Conservation (phyloP, 2,329 filamentous ascomycete species). For the Colletotrichum scovillei region DNA sequence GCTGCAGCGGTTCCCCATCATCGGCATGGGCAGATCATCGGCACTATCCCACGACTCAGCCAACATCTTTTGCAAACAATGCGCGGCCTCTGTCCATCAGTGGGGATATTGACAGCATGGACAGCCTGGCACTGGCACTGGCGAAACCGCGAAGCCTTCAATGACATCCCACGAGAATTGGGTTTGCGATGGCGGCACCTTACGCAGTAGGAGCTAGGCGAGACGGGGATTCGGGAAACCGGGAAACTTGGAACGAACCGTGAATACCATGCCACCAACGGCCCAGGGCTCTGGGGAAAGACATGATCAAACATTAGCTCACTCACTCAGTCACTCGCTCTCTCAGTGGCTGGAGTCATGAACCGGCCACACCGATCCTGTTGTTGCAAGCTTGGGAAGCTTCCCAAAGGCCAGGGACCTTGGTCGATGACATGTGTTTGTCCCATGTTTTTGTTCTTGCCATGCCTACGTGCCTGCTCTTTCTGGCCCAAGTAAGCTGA, state of each 20-base stretch:
- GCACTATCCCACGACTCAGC: background rate
- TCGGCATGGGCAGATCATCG: background rate
- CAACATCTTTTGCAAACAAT: background rate
- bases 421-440: slow-evolving; percentile 33
- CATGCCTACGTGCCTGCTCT: too few species aligned
- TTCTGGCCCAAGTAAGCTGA: too few species aligned
- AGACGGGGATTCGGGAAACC: slow-evolving; percentile 3
- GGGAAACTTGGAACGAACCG: slow-evolving; percentile 29
- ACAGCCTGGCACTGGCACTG: background rate
- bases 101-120: background rate
- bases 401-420: slow-evolving; percentile 9
- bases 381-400: background rate
- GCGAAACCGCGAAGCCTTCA: background rate
- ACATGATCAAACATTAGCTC: background rate
- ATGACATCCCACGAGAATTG: background rate
- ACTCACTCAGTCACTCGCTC: background rate
- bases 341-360: background rate
- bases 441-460: slow-evolving; percentile 1
- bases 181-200: background rate
- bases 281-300: background rate
- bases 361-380: slow-evolving; percentile 12
- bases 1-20: background rate
- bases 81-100: slow-evolving; percentile 3
- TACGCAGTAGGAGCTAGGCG: too few species aligned
- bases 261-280: background rate